phyloP scores from a whole-genome alignment of 108 stramenopile species.

The Cyclotella atomus region DNA sequence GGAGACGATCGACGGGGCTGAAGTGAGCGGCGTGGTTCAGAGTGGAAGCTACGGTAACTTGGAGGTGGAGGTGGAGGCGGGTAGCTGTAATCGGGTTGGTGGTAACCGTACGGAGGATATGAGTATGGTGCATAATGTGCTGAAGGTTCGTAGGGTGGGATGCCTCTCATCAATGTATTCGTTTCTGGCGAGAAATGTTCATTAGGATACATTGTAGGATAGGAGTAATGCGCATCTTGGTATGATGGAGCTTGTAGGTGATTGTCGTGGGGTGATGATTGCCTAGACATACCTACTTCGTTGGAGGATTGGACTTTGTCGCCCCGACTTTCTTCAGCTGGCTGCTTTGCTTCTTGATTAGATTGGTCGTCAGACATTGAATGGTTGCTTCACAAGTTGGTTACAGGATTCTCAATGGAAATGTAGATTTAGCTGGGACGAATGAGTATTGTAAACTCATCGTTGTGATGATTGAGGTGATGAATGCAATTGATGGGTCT shows the following conservation, averaged over 20 bases:
- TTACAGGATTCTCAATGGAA: background rate
- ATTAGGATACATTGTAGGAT: too few species aligned
- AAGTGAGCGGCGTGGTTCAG: background rate
- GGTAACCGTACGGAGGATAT: background rate
- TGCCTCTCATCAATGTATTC: too few species aligned
- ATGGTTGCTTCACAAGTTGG: background rate
- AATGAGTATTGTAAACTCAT: too few species aligned
- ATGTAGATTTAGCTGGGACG: background rate
- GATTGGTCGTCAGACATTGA: background rate
- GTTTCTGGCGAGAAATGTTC: too few species aligned
- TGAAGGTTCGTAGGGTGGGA: background rate
- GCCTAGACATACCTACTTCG: background rate
- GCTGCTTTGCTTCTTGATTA: background rate
- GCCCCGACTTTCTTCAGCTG: background rate
- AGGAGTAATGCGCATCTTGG: too few species aligned
- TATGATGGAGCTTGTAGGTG: too few species aligned
- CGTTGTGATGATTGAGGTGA: background rate
- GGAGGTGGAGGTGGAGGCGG: background rate
- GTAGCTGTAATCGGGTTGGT: background rate
- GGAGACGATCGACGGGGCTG: background rate
- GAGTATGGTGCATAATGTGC: background rate
- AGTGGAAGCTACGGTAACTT: background rate
- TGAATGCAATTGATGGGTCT: background rate
- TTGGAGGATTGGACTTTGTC: background rate
- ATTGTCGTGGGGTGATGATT: background rate